Conservation (phyloP, 371 early-diverging fungal genomes). For the Syncephalastrum sp. region DNA sequence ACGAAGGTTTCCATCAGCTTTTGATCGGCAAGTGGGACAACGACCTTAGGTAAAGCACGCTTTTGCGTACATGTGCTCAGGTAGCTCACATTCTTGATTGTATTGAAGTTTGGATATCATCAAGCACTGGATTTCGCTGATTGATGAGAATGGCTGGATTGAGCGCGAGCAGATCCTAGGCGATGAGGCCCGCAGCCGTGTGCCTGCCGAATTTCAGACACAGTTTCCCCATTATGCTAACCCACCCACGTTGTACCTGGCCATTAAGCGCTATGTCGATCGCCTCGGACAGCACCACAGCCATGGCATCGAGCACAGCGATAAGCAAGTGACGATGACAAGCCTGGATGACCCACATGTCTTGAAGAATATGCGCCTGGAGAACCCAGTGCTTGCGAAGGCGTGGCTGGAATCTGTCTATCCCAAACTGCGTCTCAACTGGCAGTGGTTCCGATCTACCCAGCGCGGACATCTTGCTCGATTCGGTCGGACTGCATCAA, state of each 20-base stretch:
- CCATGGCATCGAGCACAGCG: conserved; percentile 5
- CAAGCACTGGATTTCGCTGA: conserved; percentile 75
- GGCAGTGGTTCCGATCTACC: conserved; percentile 80
- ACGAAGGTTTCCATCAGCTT: conserved; percentile 93
- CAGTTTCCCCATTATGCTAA: conserved; percentile 94
- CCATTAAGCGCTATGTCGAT: conserved; percentile 63
- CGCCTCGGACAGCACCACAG: conserved; percentile 26
- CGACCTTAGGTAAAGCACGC: conserved; percentile 58
- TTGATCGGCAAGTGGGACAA: conserved; percentile 88
- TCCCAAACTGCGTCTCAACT: conserved; percentile 69
- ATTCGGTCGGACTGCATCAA: conserved; percentile 52
- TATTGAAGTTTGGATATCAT: conserved; percentile 71
- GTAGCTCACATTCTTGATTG: background rate
- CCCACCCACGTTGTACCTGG: conserved; percentile 86
- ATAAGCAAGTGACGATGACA: conserved; percentile 4
- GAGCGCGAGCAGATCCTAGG: conserved; percentile 95
- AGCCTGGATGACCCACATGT: conserved; percentile 32
- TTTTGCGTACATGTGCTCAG: too few species aligned
- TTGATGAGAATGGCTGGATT: conserved; percentile 91
- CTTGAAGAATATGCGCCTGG: conserved; percentile 49
- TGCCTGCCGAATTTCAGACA: conserved; percentile 88
- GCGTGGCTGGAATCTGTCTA: conserved; percentile 66
- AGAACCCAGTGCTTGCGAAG: conserved; percentile 45
- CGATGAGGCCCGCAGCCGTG: conserved; percentile 89
- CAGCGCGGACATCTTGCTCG: conserved; percentile 71